A percentile compares a stretch with the other conserved stretches of the same genome.
phyloP scores from a whole-genome alignment of 1,284 basidiomycete species.

The Boletus sp. region DNA sequence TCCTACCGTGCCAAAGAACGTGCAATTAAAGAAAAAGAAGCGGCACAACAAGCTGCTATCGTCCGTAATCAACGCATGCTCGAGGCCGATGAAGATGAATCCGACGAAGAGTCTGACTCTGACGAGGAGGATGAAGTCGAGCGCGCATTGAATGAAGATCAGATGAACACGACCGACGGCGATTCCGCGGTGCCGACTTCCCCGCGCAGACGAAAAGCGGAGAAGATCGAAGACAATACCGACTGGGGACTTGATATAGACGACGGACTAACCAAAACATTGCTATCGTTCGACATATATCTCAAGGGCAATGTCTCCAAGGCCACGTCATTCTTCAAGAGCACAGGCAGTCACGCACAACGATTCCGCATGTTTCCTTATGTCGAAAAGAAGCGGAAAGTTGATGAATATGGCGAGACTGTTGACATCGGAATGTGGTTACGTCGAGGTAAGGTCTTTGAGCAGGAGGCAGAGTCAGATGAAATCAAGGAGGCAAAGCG shows the following conservation, averaged over 20 bases:
- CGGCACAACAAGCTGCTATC: conserved; percentile 81
- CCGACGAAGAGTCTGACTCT: conserved; percentile 53
- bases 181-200: conserved; percentile 21
- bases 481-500: conserved; percentile 73
- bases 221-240: conserved; percentile 49
- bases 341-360: conserved; percentile 59
- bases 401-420: conserved; percentile 95
- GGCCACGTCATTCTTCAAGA: conserved; percentile 81
- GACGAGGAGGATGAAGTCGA: conserved; percentile 69
- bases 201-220: conserved; percentile 39
- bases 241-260: conserved; percentile 74
- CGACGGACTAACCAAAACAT: conserved; percentile 65
- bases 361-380: conserved; percentile 97
- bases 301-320: conserved; percentile 90
- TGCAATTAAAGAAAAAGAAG: conserved; percentile 79
- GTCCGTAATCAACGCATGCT: conserved; percentile 84
- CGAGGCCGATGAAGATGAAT: conserved; percentile 79
- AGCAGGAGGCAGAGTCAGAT: conserved; percentile 82
- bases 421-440: conserved; percentile 94
- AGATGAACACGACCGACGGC: conserved; percentile 42
- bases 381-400: conserved; percentile 85
- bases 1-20: conserved; percentile 76
- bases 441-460: conserved; percentile 81
- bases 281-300: conserved; percentile 93
- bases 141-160: conserved; percentile 50